These are phyloP conservation scores for Dioszegia hungarica DNA, from an alignment of 768 basidiomycete genomes.

Conservation along the genomic window DNA sequence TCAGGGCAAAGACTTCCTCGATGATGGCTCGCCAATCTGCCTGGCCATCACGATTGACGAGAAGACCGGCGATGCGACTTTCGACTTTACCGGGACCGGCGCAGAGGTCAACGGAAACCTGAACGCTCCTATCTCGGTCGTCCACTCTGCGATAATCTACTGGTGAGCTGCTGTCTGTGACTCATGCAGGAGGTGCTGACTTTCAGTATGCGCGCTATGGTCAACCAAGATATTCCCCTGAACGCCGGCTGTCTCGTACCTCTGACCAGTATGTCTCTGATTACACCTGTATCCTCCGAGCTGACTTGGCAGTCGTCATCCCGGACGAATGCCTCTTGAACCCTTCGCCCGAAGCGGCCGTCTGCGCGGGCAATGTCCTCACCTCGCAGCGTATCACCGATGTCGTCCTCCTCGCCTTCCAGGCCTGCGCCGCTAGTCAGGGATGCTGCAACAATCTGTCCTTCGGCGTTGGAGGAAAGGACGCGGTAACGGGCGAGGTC, in stretches of 20 bases:
- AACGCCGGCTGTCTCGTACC: slow-evolving; percentile 92
- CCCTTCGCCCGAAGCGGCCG: slow-evolving; percentile 33
- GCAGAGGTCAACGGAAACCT: slow-evolving; percentile 49
- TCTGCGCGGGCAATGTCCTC: slow-evolving; percentile 35
- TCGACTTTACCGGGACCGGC: slow-evolving; percentile 63
- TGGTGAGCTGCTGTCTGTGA: slow-evolving; percentile 12
- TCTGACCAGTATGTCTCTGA: slow-evolving; percentile 14
- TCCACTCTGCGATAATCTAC: slow-evolving; percentile 39
- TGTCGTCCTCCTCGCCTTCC: slow-evolving; percentile 37
- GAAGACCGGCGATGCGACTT: slow-evolving; percentile 65
- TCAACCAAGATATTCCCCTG: slow-evolving; percentile 64
- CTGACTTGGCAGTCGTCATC: slow-evolving; percentile 22
- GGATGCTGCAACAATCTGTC: slow-evolving; percentile 55
- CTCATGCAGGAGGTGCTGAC: background rate
- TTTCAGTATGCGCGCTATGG: slow-evolving; percentile 28
- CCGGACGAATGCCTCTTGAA: slow-evolving; percentile 28
- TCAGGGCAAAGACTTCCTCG: slow-evolving; percentile 64
- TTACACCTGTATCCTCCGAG: background rate
- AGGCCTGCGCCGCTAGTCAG: slow-evolving; percentile 38
- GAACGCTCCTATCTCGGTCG: slow-evolving; percentile 35
- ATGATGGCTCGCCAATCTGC: slow-evolving; percentile 36
- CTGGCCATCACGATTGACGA: slow-evolving; percentile 74
- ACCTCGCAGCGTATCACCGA: slow-evolving; percentile 42
- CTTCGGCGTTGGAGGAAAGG: slow-evolving; percentile 83
- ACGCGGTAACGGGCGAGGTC: slow-evolving; percentile 63